Evolutionary conservation across 768 basidiomycete genomes (phyloP), one percentile per base, ranked within the genome.

Genomic region (Psilocybe subaeruginosa): DNA sequence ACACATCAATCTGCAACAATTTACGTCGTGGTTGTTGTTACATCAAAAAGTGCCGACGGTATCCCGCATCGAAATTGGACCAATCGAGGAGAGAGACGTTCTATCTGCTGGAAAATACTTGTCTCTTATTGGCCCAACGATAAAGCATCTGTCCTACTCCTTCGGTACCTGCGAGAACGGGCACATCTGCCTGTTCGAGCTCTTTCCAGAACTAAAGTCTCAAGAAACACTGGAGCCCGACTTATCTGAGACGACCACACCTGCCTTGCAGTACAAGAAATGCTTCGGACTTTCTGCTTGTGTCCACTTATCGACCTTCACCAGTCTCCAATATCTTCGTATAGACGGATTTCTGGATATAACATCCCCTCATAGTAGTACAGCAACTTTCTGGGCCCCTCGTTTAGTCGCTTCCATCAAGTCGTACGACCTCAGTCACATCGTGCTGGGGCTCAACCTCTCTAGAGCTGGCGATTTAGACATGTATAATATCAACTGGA

Each of bases 401-500:
- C 46, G 62, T 8, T 11, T 59, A 6, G n/a, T 66, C 9, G 52
- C 60, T 4, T 66, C 65, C 2, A 33, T 66, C 17, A 41, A 29
- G 23, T 46, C 62, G 4, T 12, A n/a, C 7, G 19, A 53, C 6
- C 8, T 61, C 29, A 30, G 33, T 16, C 29, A 45, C 12, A 45
- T 66, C 16, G 27, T 56, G 23, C 41, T 66, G 12, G 33, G 54
- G 9, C n/a, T 66, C n/a, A 30, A 35, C 19, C 41, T 66, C 17
- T 47, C 54, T 2, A 57, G 57, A 29, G 57, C 58, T 30, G 65
- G 56, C 5, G 56, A 58, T 11, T 31, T 66, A n/a, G 62, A 64
- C 27, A 23, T 35, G n/a, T 59, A 45, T 31, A 49, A 46, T n/a
- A 41, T 66, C 39, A 56, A 64, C 9, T 66, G 65, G 65, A 23